Conservation (phyloP, 2,329 filamentous ascomycete species). For the Ophiosphaerella narmari region DNA sequence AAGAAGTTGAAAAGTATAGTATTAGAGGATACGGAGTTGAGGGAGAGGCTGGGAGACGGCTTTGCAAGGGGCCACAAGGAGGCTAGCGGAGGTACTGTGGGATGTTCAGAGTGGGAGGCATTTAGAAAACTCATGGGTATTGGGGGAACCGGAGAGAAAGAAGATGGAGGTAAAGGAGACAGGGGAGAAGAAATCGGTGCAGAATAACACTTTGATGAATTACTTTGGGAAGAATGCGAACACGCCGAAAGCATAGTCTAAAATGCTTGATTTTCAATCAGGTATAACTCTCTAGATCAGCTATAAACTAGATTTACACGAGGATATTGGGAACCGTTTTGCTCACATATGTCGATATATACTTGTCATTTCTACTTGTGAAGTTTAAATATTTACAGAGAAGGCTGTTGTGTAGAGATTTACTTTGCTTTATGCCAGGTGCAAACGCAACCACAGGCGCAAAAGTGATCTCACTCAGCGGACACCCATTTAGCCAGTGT, state of each 20-base stretch:
- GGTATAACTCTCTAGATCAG: no score
- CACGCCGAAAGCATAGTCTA: neutral
- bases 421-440: constrained; percentile 2
- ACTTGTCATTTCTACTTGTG: neutral
- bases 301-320: no score
- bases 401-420: neutral
- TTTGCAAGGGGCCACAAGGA: constrained; percentile 71
- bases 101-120: constrained; percentile 66
- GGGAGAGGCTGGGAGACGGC: constrained; percentile 62
- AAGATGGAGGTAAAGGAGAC: constrained; percentile 39
- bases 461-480: neutral
- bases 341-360: neutral
- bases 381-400: constrained; percentile 7
- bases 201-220: constrained; percentile 42
- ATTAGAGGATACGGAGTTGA: constrained; percentile 37
- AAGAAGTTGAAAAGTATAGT: constrained; percentile 60
- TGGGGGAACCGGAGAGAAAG: constrained; percentile 59
- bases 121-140: constrained; percentile 63
- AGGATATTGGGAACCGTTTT: no score
- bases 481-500: constrained; percentile 27
- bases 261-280: neutral
- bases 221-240: constrained; percentile 31
- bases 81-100: constrained; percentile 68
- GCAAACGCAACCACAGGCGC: constrained; percentile 4
- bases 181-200: constrained; percentile 34